Base-by-base conservation (phyloP, 768 basidiomycete genomes). In the Tubosaeta sp. region DNA sequence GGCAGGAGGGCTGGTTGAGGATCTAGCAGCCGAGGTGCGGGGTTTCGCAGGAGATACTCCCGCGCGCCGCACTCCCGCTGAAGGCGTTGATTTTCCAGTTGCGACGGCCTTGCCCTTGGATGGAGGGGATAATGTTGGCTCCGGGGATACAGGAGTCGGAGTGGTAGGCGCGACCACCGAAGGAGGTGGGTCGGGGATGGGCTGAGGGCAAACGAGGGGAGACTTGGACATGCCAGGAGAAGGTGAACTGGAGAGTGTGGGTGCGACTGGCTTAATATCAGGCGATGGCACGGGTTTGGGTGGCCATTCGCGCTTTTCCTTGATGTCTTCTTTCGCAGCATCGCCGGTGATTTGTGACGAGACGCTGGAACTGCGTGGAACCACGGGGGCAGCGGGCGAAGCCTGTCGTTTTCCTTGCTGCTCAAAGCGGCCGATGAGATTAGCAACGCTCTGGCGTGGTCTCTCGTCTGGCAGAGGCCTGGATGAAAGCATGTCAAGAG, bases 391-490 rank as follows among this genome's bases (percentile, higher is more conserved):
- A 27, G 61, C 61, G 27, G 76, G 64, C 10, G 72, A 59, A 5
- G 82, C 71, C 59, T 81, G 78, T 46, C 82, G 81, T 66, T 88
- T 91, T 51, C 77, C 83, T 71, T 88, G 85, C 60, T 81, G 87
- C 69, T 93, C 91, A 59, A 93, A 93, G 53, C 86, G 81, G 47
- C 91, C 91, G 63, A 93, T 93, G 72, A 93, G 85, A 66, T 91
- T 93, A 57, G 91, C 91, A 44, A 93, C 91, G 62, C 86, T 89
- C 66, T 81, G 82, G 54, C 91, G 86, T 45, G 90, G 89, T 65
- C 86, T 81, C 73, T 93, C 91, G 76, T 92, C 90, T 70, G 91
- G 89, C 56, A 91, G 72, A 50, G 87, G 86, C 90, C 89, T 91
- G 16, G 26, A 43, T 9, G 42, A 26, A 27, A 16, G 38, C 14